These are phyloP conservation scores for Phialophora macrospora DNA, from an alignment of 2,329 filamentous ascomycete genomes.

Conservation along the genomic window DNA sequence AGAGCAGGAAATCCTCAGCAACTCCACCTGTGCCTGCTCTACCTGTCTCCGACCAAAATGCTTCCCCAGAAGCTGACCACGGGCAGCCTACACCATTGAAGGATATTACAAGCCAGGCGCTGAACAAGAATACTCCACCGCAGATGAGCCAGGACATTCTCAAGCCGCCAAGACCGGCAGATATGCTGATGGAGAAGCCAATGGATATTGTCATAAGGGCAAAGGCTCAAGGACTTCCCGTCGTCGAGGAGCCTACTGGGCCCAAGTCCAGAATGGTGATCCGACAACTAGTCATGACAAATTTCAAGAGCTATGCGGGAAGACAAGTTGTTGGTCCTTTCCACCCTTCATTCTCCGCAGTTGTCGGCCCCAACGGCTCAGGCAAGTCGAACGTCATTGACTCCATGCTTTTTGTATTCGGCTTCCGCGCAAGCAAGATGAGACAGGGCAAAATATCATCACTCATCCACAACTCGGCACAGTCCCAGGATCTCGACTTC, in stretches of 20 bases:
- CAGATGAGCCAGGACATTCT: slow-evolving; percentile 55
- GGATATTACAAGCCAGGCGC: slow-evolving; percentile 71
- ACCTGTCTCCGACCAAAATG: slow-evolving; percentile 57
- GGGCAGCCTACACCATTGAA: slow-evolving; percentile 65
- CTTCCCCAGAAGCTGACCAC: slow-evolving; percentile 61
- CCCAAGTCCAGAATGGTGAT: slow-evolving; percentile 90
- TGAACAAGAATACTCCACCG: slow-evolving; percentile 65
- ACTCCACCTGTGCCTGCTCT: slow-evolving; percentile 45
- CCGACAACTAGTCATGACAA: slow-evolving; percentile 86
- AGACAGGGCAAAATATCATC: slow-evolving; percentile 97
- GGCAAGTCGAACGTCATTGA: slow-evolving; percentile 99
- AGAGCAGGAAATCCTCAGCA: slow-evolving; percentile 47
- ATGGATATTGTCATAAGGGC: slow-evolving; percentile 94
- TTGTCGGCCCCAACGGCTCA: slow-evolving; percentile 96
- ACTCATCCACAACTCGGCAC: slow-evolving; percentile 93
- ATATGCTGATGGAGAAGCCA: slow-evolving; percentile 80
- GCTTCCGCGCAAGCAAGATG: slow-evolving; percentile 99
- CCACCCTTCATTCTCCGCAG: slow-evolving; percentile 94
- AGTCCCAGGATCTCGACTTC: slow-evolving; percentile 79
- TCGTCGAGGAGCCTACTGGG: slow-evolving; percentile 72
- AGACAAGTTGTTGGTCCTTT: slow-evolving; percentile 95
- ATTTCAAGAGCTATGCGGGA: slow-evolving; percentile 99
- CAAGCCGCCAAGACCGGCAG: slow-evolving; percentile 75
- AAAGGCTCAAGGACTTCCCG: slow-evolving; percentile 63
- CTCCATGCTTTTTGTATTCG: slow-evolving; percentile 97